These are phyloP conservation scores for Fraxinus baroniana DNA, from an alignment of 305 asterid genomes.

Conservation along the genomic window DNA sequence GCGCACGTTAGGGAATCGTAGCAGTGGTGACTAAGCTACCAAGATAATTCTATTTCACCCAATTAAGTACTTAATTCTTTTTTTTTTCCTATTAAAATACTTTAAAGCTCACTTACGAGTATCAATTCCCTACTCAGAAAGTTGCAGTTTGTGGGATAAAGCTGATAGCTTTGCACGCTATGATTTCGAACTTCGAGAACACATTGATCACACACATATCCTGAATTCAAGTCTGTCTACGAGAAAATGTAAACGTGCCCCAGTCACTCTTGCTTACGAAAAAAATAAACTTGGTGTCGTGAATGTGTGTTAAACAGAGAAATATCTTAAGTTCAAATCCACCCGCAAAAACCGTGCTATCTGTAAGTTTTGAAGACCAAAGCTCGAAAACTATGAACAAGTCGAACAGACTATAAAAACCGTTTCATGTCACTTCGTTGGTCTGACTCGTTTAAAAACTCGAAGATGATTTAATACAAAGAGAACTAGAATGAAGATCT, in stretches of 20 bases:
- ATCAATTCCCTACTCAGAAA: not conserved
- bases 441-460: not conserved
- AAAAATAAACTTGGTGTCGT: not conserved
- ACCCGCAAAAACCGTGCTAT: not conserved
- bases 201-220: not conserved
- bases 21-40: conserved; percentile 23
- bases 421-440: not conserved
- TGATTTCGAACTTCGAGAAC: not conserved
- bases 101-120: not conserved
- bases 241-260: not conserved
- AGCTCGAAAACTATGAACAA: not conserved
- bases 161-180: not conserved
- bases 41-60: conserved; percentile 1
- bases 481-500: conserved; percentile 18
- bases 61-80: not conserved
- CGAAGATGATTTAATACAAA: not conserved
- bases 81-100: not conserved
- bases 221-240: not conserved
- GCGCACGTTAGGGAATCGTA: conserved; percentile 60
- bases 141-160: not conserved
- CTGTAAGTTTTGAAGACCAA: not conserved
- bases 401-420: not conserved
- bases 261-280: not conserved
- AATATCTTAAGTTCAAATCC: not conserved
- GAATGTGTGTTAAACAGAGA: not conserved